Evolutionary conservation across 2,329 filamentous ascomycete genomes (phyloP), one percentile per base, ranked within the genome.

Genomic region (Pestalotiopsis sp.): DNA sequence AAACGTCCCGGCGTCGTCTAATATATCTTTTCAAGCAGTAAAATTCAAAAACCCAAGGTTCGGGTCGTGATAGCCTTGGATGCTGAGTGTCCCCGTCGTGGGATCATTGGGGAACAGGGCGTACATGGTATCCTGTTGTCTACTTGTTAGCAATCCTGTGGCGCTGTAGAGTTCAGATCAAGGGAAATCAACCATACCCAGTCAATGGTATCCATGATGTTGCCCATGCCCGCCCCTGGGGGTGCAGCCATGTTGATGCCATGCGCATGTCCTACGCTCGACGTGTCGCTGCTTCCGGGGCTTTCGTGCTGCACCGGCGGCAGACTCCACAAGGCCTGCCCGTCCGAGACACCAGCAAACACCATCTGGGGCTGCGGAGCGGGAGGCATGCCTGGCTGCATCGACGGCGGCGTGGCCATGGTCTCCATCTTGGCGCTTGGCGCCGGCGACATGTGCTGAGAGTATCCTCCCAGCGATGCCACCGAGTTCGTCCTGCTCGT

Each of bases 131-230:
- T 81, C 79, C 80, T 81, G 41, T 36, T 36, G 31, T 38, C 17
- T 4, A 14, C 13, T 20, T 7, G 56, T 66, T 58, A 66, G 65
- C 27, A 41, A 38, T 36, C 6, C 49, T 12, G 7, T 23, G 14
- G 13, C 17, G 31, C 31, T 36, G 31, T 36, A 36, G 31, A 9
- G 7, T 31, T 49, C n/a, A 40, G 11, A 4, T 41, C 31, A 40
- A 65, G 38, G n/a, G 13, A 4, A 12, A 17, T 45, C 64, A 66
- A 20, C 40, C 57, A 81, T 79, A 91, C 90, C 90, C 90, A 92
- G 72, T 92, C 89, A 71, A 92, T 88, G 68, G 88, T 87, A 56
- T 89, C 79, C 78, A 85, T 82, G 49, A 81, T 73, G 70, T 79
- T 78, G 70, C 73, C 78, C 31, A 20, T 49, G 20, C 27, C 41